These are phyloP conservation scores for Hymenoscyphus scutula DNA, from an alignment of 2,329 filamentous ascomycete species.

Conservation along the genomic window DNA sequence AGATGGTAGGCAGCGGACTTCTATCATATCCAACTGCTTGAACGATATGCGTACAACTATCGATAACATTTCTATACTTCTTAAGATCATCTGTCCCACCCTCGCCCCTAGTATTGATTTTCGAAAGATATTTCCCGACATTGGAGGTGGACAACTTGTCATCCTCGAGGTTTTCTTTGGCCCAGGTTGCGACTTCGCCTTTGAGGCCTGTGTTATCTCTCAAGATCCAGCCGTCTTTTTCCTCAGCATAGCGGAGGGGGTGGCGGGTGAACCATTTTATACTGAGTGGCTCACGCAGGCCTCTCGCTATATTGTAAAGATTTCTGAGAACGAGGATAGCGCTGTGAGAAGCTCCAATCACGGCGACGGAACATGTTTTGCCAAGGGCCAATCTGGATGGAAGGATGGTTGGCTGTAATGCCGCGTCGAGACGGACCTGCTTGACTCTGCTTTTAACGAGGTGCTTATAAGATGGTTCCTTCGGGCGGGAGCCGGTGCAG, in stretches of 20 bases:
- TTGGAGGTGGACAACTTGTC: constrained; percentile 40
- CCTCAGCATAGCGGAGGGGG: constrained; percentile 58
- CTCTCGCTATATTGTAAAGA: constrained; percentile 51
- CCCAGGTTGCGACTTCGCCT: constrained; percentile 58
- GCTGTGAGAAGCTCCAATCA: constrained; percentile 62
- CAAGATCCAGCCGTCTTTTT: constrained; percentile 61
- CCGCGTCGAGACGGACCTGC: constrained; percentile 52
- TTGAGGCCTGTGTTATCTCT: constrained; percentile 66
- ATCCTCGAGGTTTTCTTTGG: constrained; percentile 56
- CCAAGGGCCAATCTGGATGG: constrained; percentile 40
- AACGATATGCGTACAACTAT: constrained; percentile 50
- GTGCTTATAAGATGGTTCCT: no score
- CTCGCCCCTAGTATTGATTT: constrained; percentile 26
- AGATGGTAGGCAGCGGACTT: constrained; percentile 49
- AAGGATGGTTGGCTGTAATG: constrained; percentile 52
- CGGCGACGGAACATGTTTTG: constrained; percentile 46
- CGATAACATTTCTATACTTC: constrained; percentile 47
- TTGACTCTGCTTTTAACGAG: no score
- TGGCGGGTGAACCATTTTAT: constrained; percentile 64
- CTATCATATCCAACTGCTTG: constrained; percentile 59
- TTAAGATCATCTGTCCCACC: constrained; percentile 39
- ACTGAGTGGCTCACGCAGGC: constrained; percentile 47
- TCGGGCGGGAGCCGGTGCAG: constrained; percentile 55
- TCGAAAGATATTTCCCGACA: constrained; percentile 32
- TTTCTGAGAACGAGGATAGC: constrained; percentile 63